Evolutionary conservation across 129 eudicot species (phyloP), one percentile per base, ranked within the genome.

Genomic region (Gnaphalium uliginosum): DNA sequence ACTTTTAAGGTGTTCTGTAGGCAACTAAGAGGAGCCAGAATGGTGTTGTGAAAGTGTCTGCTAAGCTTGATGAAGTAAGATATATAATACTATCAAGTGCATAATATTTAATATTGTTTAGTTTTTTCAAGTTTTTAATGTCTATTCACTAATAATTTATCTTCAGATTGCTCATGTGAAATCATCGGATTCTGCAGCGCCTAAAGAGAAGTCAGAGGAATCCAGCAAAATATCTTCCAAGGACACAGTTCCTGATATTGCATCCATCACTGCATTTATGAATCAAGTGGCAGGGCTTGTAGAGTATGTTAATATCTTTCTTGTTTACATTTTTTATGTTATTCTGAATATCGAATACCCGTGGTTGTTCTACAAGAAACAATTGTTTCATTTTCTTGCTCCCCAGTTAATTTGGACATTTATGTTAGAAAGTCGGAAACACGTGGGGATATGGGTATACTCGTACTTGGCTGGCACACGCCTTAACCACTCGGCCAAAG

Each of bases 401-500:
- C 24, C 24, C 24, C 7, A 54, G 29, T 24, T 4, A 15, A 23
- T 11, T 59, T 14, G 17, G 17, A 61, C 21, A 4, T 61, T 1
- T 25, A 4, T 25, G n/a, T 57, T 57, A 21, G 26, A 24, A 21
- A 57, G 25, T 57, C 5, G 21, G 2, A 17, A 53, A 53, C 59
- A 18, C 22, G 0, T n/a, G 8, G 9, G 23, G 59, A 53, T 17
- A n/a, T n/a, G n/a, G n/a, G n/a, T n/a, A n/a, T n/a, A n/a, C n/a
- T n/a, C n/a, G 87, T 92, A 92, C 96, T 92, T 92, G 87, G 98
- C 98, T 87, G 98, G 98, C 98, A 92, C 93, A 87, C 98, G 98
- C 98, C 96, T 92, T 92, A 92, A 89, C 97, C 97, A 89, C 97
- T 92, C 97, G 97, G 96, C 97, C 97, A 89, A 92, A 92, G 97